These are phyloP conservation scores for Dryadomyces quercivorus DNA, from an alignment of 2,329 filamentous ascomycete species.

Conservation along the genomic window DNA sequence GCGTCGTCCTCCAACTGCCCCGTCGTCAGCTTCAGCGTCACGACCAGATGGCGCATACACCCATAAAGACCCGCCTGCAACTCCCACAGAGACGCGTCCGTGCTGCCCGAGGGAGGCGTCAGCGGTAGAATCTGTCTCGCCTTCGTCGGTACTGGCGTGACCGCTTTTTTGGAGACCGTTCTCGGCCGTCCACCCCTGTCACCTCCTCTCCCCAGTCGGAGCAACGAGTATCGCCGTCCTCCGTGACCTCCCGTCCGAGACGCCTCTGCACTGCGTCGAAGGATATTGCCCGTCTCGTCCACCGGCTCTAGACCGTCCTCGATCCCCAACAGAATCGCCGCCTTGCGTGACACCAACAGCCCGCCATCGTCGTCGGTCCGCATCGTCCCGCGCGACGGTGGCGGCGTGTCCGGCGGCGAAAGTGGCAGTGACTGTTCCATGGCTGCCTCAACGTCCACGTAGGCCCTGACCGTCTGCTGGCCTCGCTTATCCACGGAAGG, in stretches of 20 bases:
- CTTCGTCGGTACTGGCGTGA: neutral
- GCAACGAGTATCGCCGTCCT: slow-evolving; percentile 7
- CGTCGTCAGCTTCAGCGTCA: slow-evolving; percentile 27
- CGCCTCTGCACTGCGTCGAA: neutral
- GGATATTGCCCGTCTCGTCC: neutral
- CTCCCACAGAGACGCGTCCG: slow-evolving; percentile 22
- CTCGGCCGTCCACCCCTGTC: neutral
- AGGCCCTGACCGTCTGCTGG: slow-evolving; percentile 10
- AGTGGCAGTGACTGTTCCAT: neutral
- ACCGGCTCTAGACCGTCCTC: neutral
- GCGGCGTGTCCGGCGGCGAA: neutral
- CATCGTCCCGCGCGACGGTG: neutral
- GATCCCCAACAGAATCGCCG: slow-evolving; percentile 11
- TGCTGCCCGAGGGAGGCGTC: neutral
- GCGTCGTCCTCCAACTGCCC: slow-evolving; percentile 8
- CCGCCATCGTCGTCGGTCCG: slow-evolving; percentile 3
- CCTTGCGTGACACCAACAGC: slow-evolving; percentile 15
- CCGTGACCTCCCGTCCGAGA: neutral
- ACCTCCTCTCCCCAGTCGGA: slow-evolving; percentile 1
- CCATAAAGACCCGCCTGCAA: slow-evolving; percentile 36
- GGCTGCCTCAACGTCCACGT: slow-evolving; percentile 6
- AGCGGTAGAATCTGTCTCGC: neutral
- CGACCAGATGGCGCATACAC: slow-evolving; percentile 38
- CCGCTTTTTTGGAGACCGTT: neutral
- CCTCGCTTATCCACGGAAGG: neutral